These are phyloP conservation scores for thale cress (Arabidopsis thaliana) DNA, from an alignment of 345 rosid species.

Conservation along the genomic window TAIR10.1 NC_003070.9:1415501-1416000, in stretches of 20 bases:
- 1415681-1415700: slow-evolving; percentile 88
- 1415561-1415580: slow-evolving; percentile 52
- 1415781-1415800: slow-evolving; percentile 99
- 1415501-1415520: slow-evolving; percentile 88
- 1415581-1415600: background rate
- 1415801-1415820: slow-evolving; percentile 90
- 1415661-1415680: slow-evolving; percentile 69
- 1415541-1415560: slow-evolving; percentile 94
- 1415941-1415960: background rate
- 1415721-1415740: slow-evolving; percentile 79
- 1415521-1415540: slow-evolving; percentile 83
- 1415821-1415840: slow-evolving; percentile 72
- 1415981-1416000: slow-evolving; percentile 92
- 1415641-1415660: background rate
- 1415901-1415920: background rate
- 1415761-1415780: slow-evolving; percentile 86
- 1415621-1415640: background rate
- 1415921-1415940: background rate
- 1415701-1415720: slow-evolving; percentile 93
- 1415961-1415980: background rate
- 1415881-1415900: background rate
- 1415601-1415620: background rate
- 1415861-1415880: background rate
- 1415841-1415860: background rate
- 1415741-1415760: slow-evolving; percentile 96